These are phyloP conservation scores for Ogataea methanolica DNA, from an alignment of 805 yeast genomes.

Conservation along the genomic window DNA sequence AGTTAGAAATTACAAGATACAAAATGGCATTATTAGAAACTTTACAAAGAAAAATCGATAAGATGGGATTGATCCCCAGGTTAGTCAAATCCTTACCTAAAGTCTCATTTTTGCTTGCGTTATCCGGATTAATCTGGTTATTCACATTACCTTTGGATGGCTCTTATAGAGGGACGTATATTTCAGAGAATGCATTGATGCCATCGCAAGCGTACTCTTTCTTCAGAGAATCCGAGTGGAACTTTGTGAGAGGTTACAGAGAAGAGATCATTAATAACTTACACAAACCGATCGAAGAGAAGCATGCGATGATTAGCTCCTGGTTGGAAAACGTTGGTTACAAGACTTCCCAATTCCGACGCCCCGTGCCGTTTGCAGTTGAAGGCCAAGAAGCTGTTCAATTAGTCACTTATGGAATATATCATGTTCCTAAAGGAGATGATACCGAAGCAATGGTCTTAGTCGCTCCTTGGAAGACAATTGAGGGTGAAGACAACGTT, in stretches of 20 bases:
- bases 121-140: conserved; percentile 56
- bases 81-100: conserved; percentile 38
- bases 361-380: conserved; percentile 14
- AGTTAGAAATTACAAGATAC: background rate
- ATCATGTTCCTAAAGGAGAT: conserved; percentile 93
- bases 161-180: conserved; percentile 75
- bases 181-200: conserved; percentile 93
- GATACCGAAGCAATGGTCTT: conserved; percentile 93
- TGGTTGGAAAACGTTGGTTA: conserved; percentile 76
- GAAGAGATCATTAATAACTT: conserved; percentile 45
- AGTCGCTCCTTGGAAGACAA: conserved; percentile 80
- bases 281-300: conserved; percentile 23
- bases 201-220: conserved; percentile 94
- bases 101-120: conserved; percentile 36
- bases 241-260: conserved; percentile 79
- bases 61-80: conserved; percentile 43
- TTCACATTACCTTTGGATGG: conserved; percentile 72
- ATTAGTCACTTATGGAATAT: conserved; percentile 59
- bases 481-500: conserved; percentile 59
- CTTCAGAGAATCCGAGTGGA: conserved; percentile 94
- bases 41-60: conserved; percentile 38
- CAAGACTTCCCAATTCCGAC: conserved; percentile 45
- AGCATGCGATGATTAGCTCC: conserved; percentile 42
- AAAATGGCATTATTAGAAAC: conserved; percentile 44
- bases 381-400: conserved; percentile 18